Conservation (phyloP, 345 rosid species). For the Gossypium longicalyx region DNA sequence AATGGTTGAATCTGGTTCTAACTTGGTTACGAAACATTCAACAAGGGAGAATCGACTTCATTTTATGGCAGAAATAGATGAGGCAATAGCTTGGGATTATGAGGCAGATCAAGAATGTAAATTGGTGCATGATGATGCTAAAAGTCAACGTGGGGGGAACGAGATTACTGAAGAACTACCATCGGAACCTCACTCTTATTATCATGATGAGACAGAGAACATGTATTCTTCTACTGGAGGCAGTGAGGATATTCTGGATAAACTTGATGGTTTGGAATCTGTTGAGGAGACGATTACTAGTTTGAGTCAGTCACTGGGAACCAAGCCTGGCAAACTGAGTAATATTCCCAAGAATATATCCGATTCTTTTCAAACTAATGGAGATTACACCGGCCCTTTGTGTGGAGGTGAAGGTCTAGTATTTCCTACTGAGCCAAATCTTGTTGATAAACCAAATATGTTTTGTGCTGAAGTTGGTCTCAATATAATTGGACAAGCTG, state of each 20-base stretch:
- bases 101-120: conserved; percentile 39
- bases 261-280: conserved; percentile 28
- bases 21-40: conserved; percentile 25
- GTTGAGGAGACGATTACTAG: conserved; percentile 23
- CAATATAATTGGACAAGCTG: conserved; percentile 30
- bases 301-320: conserved; percentile 26
- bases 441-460: conserved; percentile 28
- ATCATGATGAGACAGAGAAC: conserved; percentile 17
- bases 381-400: conserved; percentile 4
- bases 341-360: conserved; percentile 29
- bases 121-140: conserved; percentile 28
- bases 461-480: conserved; percentile 45
- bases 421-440: conserved; percentile 24
- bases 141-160: conserved; percentile 27
- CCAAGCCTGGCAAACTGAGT: conserved; percentile 27
- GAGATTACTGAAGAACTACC: conserved; percentile 27
- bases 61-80: conserved; percentile 31
- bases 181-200: conserved; percentile 19
- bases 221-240: conserved; percentile 30
- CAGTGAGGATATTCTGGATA: conserved; percentile 13
- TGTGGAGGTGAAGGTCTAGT: conserved; percentile 31
- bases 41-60: not conserved
- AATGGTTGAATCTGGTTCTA: conserved; percentile 26
- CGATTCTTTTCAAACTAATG: conserved; percentile 14
- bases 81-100: conserved; percentile 33